A percentile compares a stretch with the other conserved stretches of the same genome.
Evolutionary conservation across 192 early-diverging fungal species (phyloP).

Genomic region (Thoreauomyces humboldtii): DNA sequence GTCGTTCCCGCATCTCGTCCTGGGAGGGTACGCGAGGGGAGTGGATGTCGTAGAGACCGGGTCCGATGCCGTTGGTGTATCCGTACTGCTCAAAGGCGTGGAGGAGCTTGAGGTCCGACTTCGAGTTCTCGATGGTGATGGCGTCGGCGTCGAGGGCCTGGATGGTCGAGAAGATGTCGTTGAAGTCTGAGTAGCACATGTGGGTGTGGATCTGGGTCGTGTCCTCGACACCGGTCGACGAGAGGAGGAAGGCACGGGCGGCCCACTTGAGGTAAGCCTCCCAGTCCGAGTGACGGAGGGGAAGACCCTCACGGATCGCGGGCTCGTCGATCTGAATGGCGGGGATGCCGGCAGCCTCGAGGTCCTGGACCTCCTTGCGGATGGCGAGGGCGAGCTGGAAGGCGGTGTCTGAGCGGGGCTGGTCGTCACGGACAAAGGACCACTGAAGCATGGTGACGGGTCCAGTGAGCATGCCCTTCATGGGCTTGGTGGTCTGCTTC

Average conservation of each 20-base stretch:
- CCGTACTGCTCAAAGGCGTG: slow-evolving; percentile 76
- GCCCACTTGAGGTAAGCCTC: slow-evolving; percentile 93
- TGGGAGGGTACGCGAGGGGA: slow-evolving; percentile 90
- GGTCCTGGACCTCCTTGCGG: slow-evolving; percentile 92
- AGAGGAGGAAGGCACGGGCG: slow-evolving; percentile 86
- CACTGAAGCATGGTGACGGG: slow-evolving; percentile 97
- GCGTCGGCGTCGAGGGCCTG: slow-evolving; percentile 89
- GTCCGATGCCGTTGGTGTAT: slow-evolving; percentile 90
- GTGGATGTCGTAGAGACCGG: slow-evolving; percentile 98
- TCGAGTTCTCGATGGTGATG: slow-evolving; percentile 97
- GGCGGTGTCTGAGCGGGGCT: slow-evolving; percentile 78
- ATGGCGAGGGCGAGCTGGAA: slow-evolving; percentile 92
- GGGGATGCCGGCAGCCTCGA: slow-evolving; percentile 88
- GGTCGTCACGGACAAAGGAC: slow-evolving; percentile 99
- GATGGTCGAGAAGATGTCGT: slow-evolving; percentile 96
- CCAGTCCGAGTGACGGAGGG: slow-evolving; percentile 84
- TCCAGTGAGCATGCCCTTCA: slow-evolving; percentile 99
- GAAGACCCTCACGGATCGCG: slow-evolving; percentile 97
- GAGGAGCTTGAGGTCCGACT: slow-evolving; percentile 95
- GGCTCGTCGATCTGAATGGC: slow-evolving; percentile 99
- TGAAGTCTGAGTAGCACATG: slow-evolving; percentile 99
- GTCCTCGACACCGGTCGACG: slow-evolving; percentile 80
- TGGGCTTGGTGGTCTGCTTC: slow-evolving; percentile 79
- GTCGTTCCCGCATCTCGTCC: slow-evolving; percentile 84
- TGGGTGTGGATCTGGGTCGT: slow-evolving; percentile 94